Conservation (phyloP, 495 filamentous ascomycete species). For the Letharia lupina region DNA sequence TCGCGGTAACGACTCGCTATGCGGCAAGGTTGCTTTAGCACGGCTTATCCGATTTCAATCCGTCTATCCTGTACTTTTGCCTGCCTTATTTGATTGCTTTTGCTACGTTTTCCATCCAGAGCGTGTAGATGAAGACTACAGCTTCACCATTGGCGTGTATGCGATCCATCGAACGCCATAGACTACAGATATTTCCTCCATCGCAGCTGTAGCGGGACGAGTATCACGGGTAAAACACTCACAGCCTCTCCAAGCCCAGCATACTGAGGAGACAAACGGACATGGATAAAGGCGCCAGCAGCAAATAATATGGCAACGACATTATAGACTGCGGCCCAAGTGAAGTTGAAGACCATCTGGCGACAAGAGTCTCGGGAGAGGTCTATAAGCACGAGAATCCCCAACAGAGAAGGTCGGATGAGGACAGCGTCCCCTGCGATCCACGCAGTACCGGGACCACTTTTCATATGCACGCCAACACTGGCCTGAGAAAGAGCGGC, state of each 20-base stretch:
- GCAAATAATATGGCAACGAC: conserved; percentile 61
- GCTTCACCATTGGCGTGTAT: not conserved
- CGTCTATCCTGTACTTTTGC: not conserved
- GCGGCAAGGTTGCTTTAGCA: not conserved
- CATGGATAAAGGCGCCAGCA: conserved; percentile 57
- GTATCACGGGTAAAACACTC: conserved; percentile 67
- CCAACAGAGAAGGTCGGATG: conserved; percentile 42
- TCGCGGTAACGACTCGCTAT: not conserved
- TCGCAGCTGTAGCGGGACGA: conserved; percentile 43
- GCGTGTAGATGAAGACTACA: not conserved
- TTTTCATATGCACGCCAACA: conserved; percentile 61
- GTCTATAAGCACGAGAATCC: conserved; percentile 52
- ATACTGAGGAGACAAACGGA: conserved; percentile 61
- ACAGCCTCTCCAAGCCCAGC: conserved; percentile 71
- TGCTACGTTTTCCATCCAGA: not conserved
- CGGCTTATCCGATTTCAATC: not conserved
- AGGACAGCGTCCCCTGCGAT: conserved; percentile 65
- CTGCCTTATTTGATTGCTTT: not conserved
- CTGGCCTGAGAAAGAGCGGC: conserved; percentile 63
- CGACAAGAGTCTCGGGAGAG: conserved; percentile 45
- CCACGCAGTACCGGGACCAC: conserved; percentile 55
- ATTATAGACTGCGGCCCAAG: conserved; percentile 69
- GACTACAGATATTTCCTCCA: conserved; percentile 19
- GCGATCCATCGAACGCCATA: no score
- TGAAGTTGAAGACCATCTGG: conserved; percentile 62